Evolutionary conservation across 1,139 yeast species (phyloP).

Genomic region (Candida neerlandica): DNA sequence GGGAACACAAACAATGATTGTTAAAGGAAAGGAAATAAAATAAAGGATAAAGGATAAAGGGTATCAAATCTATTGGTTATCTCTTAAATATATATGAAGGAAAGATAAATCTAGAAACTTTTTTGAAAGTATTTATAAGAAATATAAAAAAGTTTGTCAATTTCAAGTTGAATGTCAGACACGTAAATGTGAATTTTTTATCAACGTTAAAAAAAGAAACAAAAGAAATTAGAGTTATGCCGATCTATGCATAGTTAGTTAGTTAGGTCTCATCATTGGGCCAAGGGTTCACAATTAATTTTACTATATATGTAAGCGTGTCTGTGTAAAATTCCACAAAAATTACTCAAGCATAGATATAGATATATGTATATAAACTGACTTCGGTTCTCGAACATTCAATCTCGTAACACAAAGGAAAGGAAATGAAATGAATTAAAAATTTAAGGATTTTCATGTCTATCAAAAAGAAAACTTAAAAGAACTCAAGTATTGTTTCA

Average conservation of each 20-base stretch:
- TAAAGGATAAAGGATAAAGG: background rate
- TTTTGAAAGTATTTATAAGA: constrained; percentile 1
- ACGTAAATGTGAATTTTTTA: background rate
- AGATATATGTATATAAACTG: too few relatives aligned
- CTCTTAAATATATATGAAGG: too few relatives aligned
- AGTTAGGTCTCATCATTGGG: background rate
- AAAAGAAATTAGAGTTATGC: too few relatives aligned
- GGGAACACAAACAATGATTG: background rate
- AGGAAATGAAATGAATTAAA: background rate
- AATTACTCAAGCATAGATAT: too few relatives aligned
- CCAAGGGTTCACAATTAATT: constrained; percentile 3
- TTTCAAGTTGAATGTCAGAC: constrained; percentile 1
- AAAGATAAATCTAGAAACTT: background rate
- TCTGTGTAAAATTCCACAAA: too few relatives aligned
- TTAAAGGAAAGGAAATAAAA: background rate
- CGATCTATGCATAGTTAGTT: too few relatives aligned
- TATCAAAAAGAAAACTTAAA: too few relatives aligned
- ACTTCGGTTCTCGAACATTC: background rate
- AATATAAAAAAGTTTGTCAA: background rate
- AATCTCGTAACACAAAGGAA: background rate
- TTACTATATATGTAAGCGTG: too few relatives aligned
- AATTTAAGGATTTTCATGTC: background rate
- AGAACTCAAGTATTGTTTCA: too few relatives aligned
- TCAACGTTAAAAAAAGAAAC: background rate
- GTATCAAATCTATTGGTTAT: background rate